Conservation (phyloP, 169 alveolate species). For the Plasmodium blacklocki region DNA sequence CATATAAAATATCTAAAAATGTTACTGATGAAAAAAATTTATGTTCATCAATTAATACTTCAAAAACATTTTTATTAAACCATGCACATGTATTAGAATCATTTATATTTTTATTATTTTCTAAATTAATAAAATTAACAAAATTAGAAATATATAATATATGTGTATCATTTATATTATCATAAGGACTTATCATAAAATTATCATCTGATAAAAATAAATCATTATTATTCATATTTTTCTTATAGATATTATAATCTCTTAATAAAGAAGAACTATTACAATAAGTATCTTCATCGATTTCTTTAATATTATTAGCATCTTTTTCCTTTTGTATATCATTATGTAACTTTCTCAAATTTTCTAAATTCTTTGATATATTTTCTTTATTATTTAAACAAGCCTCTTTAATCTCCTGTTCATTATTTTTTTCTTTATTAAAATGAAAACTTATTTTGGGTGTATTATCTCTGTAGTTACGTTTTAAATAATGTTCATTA, state of each 20-base stretch:
- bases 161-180: not conserved
- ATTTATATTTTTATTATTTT: conserved; percentile 10
- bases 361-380: not conserved
- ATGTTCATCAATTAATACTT: conserved; percentile 53
- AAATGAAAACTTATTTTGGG: conserved; percentile 22
- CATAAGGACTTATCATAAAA: not conserved
- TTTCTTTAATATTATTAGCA: not conserved
- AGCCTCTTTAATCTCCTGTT: conserved; percentile 1
- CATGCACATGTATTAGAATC: conserved; percentile 49
- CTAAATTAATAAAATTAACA: conserved; percentile 41
- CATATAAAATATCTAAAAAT: conserved; percentile 59
- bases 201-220: not conserved
- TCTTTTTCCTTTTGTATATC: not conserved
- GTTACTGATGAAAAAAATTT: conserved; percentile 36
- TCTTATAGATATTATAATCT: not conserved
- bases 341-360: not conserved
- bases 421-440: conserved; percentile 8
- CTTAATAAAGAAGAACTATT: not conserved
- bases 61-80: conserved; percentile 48
- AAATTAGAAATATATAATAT: conserved; percentile 40
- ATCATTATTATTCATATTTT: not conserved
- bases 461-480: conserved; percentile 37
- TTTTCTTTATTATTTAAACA: conserved; percentile 19
- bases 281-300: not conserved
- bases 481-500: conserved; percentile 37